phyloP scores from a whole-genome alignment of 148 eudicot species.

The Arctostaphylos glauca region DNA sequence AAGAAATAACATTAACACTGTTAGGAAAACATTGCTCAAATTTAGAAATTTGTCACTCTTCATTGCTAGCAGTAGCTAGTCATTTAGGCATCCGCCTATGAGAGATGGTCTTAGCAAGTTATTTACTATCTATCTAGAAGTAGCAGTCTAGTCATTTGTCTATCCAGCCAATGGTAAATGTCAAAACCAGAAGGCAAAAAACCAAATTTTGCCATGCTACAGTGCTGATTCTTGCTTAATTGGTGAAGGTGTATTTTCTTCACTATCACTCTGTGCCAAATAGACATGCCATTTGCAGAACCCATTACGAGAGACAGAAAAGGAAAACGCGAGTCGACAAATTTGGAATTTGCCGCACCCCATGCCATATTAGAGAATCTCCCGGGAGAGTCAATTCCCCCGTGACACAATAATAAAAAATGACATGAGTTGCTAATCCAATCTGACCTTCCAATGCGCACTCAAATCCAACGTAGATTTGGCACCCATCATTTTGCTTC shows the following conservation, averaged over 20 bases:
- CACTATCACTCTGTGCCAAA: background rate
- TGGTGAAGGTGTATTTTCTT: background rate
- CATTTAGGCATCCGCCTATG: background rate
- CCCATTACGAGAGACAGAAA: background rate
- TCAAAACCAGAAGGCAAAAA: background rate
- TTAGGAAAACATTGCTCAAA: background rate
- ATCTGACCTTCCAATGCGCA: no score
- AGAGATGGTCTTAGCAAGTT: background rate
- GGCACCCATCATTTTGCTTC: no score
- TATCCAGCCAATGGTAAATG: background rate
- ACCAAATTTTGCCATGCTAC: background rate
- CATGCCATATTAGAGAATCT: no score
- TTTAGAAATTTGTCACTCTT: background rate
- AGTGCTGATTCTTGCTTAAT: background rate
- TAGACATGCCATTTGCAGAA: background rate
- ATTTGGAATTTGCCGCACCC: background rate
- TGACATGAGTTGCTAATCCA: no score
- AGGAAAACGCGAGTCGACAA: background rate
- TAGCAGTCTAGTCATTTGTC: background rate
- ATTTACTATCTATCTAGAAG: no score
- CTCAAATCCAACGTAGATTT: no score
- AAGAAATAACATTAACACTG: background rate
- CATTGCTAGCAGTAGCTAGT: background rate
- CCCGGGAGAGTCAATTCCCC: no score
- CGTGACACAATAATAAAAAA: no score